A percentile compares a stretch with the other conserved stretches of the same genome.
These are phyloP conservation scores for Entonaema liquescens DNA, from an alignment of 495 filamentous ascomycete species.

Conservation along the genomic window DNA sequence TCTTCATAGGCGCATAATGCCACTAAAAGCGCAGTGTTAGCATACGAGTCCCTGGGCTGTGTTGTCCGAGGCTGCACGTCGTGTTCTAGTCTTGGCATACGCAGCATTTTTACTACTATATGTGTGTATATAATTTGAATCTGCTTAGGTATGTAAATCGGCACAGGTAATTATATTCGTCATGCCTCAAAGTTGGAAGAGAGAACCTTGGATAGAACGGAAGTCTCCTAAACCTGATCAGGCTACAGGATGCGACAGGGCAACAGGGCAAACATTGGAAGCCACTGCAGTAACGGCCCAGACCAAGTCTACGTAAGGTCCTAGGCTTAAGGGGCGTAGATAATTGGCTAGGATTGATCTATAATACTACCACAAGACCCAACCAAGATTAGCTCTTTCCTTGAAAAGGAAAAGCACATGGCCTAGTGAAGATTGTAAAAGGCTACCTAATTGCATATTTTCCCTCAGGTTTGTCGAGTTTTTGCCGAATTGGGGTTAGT, in stretches of 20 bases:
- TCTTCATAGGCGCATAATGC: background rate
- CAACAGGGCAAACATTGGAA: background rate
- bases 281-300: conserved; percentile 14
- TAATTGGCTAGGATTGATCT: conserved; percentile 36
- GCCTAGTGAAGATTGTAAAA: background rate
- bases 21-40: conserved; percentile 2
- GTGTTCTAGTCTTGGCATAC: conserved; percentile 10
- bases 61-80: conserved; percentile 1
- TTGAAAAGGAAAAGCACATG: conserved; percentile 15
- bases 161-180: conserved; percentile 9
- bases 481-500: conserved; percentile 18
- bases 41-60: background rate
- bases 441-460: conserved; percentile 23
- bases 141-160: background rate
- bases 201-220: background rate
- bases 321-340: background rate
- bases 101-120: conserved; percentile 8
- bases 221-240: background rate
- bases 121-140: background rate
- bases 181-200: conserved; percentile 5
- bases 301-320: conserved; percentile 8
- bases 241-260: background rate
- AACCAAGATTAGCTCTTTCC: conserved; percentile 17
- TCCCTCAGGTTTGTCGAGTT: background rate
- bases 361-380: conserved; percentile 5